Percentiles rank a stretch among this genome's conserved stretches.
phyloP scores from a whole-genome alignment of 2,329 filamentous ascomycete genomes.

The Fusarium chaquense region DNA sequence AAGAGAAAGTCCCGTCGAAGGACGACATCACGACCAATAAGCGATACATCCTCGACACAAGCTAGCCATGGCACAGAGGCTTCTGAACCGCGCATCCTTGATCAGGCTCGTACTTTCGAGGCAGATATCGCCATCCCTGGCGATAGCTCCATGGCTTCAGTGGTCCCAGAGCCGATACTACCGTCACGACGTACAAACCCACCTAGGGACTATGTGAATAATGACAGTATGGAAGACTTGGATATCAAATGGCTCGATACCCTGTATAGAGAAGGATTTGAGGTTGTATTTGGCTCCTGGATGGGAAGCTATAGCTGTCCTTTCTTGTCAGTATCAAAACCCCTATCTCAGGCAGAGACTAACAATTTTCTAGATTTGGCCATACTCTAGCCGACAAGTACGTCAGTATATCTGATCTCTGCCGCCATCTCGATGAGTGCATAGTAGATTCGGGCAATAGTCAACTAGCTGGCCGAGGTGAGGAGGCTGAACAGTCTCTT shows the following conservation, averaged over 20 bases:
- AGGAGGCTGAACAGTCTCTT: conserved; percentile 46
- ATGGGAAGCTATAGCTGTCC: conserved; percentile 58
- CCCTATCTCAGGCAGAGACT: neutral
- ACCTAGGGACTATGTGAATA: neutral
- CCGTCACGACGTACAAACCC: neutral
- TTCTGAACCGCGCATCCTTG: neutral
- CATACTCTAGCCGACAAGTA: conserved; percentile 47
- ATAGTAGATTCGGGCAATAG: conserved; percentile 47
- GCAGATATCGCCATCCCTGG: neutral
- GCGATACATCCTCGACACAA: conserved; percentile 26
- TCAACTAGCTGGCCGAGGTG: conserved; percentile 17
- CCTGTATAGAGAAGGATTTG: conserved; percentile 54
- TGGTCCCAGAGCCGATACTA: neutral
- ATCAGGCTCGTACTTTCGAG: neutral
- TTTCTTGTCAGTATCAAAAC: conserved; percentile 51
- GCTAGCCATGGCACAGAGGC: neutral
- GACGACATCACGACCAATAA: conserved; percentile 17
- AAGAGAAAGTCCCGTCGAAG: conserved; percentile 37
- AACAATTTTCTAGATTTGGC: conserved; percentile 35
- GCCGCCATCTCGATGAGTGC: conserved; percentile 51
- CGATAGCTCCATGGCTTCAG: conserved; percentile 1
- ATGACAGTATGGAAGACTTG: conserved; percentile 2
- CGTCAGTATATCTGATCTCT: conserved; percentile 50
- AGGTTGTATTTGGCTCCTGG: conserved; percentile 58
- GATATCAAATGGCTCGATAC: conserved; percentile 45